A percentile compares a stretch with the other conserved stretches of the same genome.
These are phyloP conservation scores for Xanthoconium separans DNA, from an alignment of 1,284 basidiomycete genomes.

Conservation along the genomic window DNA sequence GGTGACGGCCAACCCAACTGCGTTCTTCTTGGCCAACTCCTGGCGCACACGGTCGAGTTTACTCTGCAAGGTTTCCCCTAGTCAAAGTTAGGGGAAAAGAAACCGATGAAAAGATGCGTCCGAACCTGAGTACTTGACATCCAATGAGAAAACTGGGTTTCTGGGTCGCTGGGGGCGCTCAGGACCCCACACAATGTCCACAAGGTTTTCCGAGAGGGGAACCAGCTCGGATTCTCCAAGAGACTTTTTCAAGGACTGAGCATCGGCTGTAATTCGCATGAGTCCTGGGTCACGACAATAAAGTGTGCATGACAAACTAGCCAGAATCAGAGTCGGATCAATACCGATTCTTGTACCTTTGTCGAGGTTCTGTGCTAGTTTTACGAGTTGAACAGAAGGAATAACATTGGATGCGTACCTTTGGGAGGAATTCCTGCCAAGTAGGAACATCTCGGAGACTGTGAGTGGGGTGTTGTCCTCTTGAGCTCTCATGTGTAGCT, in stretches of 20 bases:
- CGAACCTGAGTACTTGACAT: constrained; percentile 65
- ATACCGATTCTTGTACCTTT: constrained; percentile 72
- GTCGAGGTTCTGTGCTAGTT: constrained; percentile 53
- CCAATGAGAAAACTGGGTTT: constrained; percentile 71
- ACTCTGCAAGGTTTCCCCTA: constrained; percentile 61
- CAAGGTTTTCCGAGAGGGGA: constrained; percentile 67
- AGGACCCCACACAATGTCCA: constrained; percentile 79
- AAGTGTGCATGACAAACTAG: constrained; percentile 39
- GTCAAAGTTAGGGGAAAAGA: constrained; percentile 2
- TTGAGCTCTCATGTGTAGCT: not conserved
- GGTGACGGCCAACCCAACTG: constrained; percentile 70
- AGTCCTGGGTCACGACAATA: not conserved
- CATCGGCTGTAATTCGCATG: constrained; percentile 47
- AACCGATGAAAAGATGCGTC: constrained; percentile 9
- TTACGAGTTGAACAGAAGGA: not conserved
- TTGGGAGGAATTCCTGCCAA: constrained; percentile 84
- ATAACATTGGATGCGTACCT: constrained; percentile 42
- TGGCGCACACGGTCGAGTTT: constrained; percentile 72
- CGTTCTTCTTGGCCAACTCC: constrained; percentile 64
- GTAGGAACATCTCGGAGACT: constrained; percentile 71
- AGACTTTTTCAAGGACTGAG: constrained; percentile 52
- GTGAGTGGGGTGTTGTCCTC: constrained; percentile 1
- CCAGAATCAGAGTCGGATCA: constrained; percentile 75
- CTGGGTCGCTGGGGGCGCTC: constrained; percentile 71
- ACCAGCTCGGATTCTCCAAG: constrained; percentile 63